Base-by-base conservation (phyloP, 202 grass and related monocot species). In the Tripidium arundinaceum region DNA sequence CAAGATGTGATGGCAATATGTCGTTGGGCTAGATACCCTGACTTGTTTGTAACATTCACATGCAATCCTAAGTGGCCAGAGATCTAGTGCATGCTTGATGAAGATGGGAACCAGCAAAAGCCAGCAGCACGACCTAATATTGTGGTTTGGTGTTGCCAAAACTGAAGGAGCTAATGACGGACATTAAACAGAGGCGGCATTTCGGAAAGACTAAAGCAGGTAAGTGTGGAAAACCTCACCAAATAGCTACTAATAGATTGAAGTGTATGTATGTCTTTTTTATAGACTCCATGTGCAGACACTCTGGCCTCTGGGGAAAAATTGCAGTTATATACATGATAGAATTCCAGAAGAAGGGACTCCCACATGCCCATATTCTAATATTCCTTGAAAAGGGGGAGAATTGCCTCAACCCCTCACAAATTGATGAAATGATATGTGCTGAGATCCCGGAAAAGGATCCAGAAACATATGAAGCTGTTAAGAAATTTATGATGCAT, bases 341-440 rank as follows among this genome's bases (percentile, higher is more conserved):
- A 18, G 69, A 81, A 36, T 80, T 81, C 68, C 84, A 86, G 19
- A 75, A 86, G 22, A 71, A 13, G 22, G 65, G 74, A 47, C 83
- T 79, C 15, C 55, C 74, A 11, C 75, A 79, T 79, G 77, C 70
- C 7, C 84, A 81, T 55, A 75, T 81, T 43, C 14, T 86, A 34
- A 40, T 85, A 39, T 85, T 76, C 31, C 31, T 85, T 25, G 16
- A 75, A 4, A 15, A 39, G 19, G 43, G 36, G 22, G 58, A 40
- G 7, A 85, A 59, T 2, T 45, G 2, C 38, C 36, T 21, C 33
- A 13, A 67, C 1, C 40, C 61, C 1, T 46, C 12, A 33, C 10
- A 86, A 37, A 81, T 65, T 25, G 84, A 75, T 26, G 8, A 69
- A 8, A 83, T 86, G 8, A 71, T 82, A 81, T 34, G 41, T 5